Conservation (phyloP, 1,284 basidiomycete species). For the Neolentinus lepideus region DNA sequence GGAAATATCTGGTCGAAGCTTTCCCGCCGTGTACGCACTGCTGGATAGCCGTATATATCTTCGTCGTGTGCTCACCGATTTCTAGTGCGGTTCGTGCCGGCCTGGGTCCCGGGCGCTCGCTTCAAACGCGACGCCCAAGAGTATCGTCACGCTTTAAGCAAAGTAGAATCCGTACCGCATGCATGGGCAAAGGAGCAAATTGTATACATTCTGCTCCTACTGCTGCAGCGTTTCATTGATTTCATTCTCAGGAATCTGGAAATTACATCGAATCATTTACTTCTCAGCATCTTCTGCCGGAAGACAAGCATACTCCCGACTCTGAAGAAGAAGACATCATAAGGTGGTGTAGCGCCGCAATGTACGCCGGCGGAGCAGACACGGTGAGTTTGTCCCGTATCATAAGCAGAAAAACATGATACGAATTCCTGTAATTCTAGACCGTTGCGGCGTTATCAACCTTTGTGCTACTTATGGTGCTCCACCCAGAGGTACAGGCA, state of each 20-base stretch:
- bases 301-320: conserved; percentile 3
- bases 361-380: conserved; percentile 38
- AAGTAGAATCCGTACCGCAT: conserved; percentile 22
- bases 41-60: not conserved
- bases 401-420: not conserved
- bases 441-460: conserved; percentile 7
- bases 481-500: conserved; percentile 20
- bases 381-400: conserved; percentile 26
- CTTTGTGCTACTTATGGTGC: conserved; percentile 17
- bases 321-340: conserved; percentile 23
- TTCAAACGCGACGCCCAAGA: conserved; percentile 24
- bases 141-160: conserved; percentile 8
- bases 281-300: conserved; percentile 18
- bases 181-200: conserved; percentile 22
- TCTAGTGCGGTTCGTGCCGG: conserved; percentile 31
- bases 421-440: not conserved
- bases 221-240: not conserved
- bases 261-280: conserved; percentile 11
- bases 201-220: conserved; percentile 14
- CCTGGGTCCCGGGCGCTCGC: conserved; percentile 32
- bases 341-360: conserved; percentile 24
- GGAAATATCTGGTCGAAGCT: conserved; percentile 15
- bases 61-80: not conserved
- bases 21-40: conserved; percentile 15
- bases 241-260: conserved; percentile 7